Conservation (phyloP, 768 basidiomycete species). For the Russula sp. region DNA sequence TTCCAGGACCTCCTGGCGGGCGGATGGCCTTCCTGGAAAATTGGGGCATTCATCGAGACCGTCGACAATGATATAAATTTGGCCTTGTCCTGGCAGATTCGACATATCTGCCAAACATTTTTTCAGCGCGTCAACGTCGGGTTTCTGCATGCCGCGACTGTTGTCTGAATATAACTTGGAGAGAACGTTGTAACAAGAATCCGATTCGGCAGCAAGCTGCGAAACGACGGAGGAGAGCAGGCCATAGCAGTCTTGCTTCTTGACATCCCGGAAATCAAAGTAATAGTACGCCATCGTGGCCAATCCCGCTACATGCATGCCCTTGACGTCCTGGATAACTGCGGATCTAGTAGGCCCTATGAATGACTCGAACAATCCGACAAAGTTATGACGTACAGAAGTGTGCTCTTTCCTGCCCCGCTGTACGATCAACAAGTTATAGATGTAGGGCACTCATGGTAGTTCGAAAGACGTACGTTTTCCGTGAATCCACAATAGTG, state of each 20-base stretch:
- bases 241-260: constrained; percentile 4
- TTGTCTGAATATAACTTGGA: constrained; percentile 8
- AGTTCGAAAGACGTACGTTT: not conserved
- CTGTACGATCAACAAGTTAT: not conserved
- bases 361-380: not conserved
- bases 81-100: not conserved
- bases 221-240: constrained; percentile 1
- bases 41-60: constrained; percentile 12
- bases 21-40: not conserved
- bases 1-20: constrained; percentile 4
- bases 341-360: not conserved
- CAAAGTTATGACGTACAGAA: constrained; percentile 2
- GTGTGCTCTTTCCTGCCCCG: constrained; percentile 15
- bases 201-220: constrained; percentile 8
- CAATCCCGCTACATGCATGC: not conserved
- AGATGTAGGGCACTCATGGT: rapidly evolving
- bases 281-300: constrained; percentile 6
- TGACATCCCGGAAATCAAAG: constrained; percentile 1
- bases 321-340: constrained; percentile 9
- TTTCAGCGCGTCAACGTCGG: not conserved
- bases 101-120: constrained; percentile 9
- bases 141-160: not conserved
- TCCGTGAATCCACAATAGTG: constrained; percentile 16
- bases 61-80: not conserved
- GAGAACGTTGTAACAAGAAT: not conserved